Evolutionary conservation across 148 eudicot genomes (phyloP), one percentile per base, ranked within the genome.

Genomic region (Suaeda aralocaspica): DNA sequence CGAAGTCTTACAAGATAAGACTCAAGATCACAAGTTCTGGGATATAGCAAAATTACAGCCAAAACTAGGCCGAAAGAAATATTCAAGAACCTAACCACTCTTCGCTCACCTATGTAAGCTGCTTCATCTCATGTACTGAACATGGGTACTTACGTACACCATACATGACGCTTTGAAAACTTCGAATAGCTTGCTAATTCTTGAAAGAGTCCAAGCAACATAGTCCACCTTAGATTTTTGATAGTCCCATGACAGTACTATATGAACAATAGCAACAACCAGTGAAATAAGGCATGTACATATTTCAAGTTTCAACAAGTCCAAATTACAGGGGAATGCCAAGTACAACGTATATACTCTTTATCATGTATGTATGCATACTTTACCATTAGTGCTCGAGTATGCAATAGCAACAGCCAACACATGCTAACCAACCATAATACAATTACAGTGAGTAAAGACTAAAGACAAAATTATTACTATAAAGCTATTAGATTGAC

Each of bases 171-270:
- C 28, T 53, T 53, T 53, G 28, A 9, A 53, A 22, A 1, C 15
- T 53, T 53, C 11, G 28, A 53, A 8, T 24, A 53, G 58, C 58
- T 53, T 3, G 28, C 29, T 18, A 53, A 53, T 22, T 15, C 24
- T 53, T 28, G 9, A 42, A 24, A 51, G 15, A 53, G 26, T 50
- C 55, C 55, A 50, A 49, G 6, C 55, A 19, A 21, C 25, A 53
- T 21, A 53, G 58, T 22, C 58, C 13, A 53, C 58, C 58, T 21
- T 13, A 22, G 52, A 22, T 53, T 9, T 22, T 63, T 41, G 67
- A 22, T 26, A 39, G 9, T 63, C 41, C 67, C 49, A 63, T 39
- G 28, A 21, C 67, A 39, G 67, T 63, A 25, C 48, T 63, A 39
- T 63, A 22, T 42, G 11, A 42, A 42, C 4, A 42, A 42, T 42